These are phyloP conservation scores for Paraphoma chrysanthemicola DNA, from an alignment of 2,329 filamentous ascomycete genomes.

Conservation along the genomic window DNA sequence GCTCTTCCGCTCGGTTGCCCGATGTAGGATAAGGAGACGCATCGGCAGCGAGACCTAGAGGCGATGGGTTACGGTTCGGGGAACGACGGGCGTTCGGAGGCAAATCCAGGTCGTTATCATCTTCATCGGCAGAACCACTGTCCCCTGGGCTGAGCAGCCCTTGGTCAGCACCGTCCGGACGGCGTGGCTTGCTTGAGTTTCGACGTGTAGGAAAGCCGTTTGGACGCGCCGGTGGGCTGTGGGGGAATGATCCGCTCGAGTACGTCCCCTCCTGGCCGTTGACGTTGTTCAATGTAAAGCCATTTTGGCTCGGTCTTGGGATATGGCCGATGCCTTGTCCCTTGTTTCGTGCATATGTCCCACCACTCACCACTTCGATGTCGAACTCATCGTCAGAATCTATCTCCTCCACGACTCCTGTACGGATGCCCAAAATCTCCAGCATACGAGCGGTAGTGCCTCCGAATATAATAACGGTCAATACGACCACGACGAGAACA, in stretches of 20 bases:
- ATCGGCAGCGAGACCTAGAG: slow-evolving; percentile 26
- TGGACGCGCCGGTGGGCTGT: slow-evolving; percentile 53
- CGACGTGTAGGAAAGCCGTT: slow-evolving; percentile 57
- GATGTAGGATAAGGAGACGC: slow-evolving; percentile 50
- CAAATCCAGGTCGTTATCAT: slow-evolving; percentile 64
- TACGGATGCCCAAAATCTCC: slow-evolving; percentile 95
- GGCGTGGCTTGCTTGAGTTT: slow-evolving; percentile 58
- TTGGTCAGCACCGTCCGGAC: slow-evolving; percentile 59
- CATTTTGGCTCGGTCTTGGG: slow-evolving; percentile 64
- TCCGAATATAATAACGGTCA: slow-evolving; percentile 98
- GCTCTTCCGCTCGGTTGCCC: slow-evolving; percentile 32
- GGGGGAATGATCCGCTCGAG: slow-evolving; percentile 62
- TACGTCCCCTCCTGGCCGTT: slow-evolving; percentile 63
- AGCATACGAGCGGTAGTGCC: slow-evolving; percentile 97
- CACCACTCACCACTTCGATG: slow-evolving; percentile 75
- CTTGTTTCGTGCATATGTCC: slow-evolving; percentile 80
- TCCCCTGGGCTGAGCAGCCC: slow-evolving; percentile 60
- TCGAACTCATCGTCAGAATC: slow-evolving; percentile 99
- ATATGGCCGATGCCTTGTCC: slow-evolving; percentile 79
- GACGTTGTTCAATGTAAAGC: slow-evolving; percentile 62
- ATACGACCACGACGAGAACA: slow-evolving; percentile 94
- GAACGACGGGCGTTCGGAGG: slow-evolving; percentile 62
- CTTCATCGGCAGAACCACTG: slow-evolving; percentile 60
- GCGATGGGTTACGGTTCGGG: slow-evolving; percentile 47
- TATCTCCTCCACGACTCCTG: slow-evolving; percentile 94